phyloP scores from a whole-genome alignment of 768 basidiomycete genomes.

The Austroboletus eburneus region DNA sequence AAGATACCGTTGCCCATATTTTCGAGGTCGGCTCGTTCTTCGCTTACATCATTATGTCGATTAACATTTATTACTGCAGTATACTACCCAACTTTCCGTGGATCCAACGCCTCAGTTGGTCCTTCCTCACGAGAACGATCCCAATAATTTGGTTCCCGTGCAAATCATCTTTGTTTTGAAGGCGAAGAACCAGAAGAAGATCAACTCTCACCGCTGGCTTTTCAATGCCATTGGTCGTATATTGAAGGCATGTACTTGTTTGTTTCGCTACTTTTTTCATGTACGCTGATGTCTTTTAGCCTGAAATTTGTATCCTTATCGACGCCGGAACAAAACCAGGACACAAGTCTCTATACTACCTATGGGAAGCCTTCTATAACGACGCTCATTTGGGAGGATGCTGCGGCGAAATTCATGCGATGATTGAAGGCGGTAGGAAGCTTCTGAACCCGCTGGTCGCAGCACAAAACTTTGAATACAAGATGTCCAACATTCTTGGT shows the following conservation, averaged over 20 bases:
- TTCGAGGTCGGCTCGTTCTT: slow-evolving; percentile 64
- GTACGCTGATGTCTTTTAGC: slow-evolving; percentile 39
- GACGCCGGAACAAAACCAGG: slow-evolving; percentile 98
- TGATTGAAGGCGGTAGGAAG: slow-evolving; percentile 91
- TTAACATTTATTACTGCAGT: slow-evolving; percentile 44
- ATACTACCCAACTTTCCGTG: slow-evolving; percentile 94
- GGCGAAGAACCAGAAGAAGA: slow-evolving; percentile 94
- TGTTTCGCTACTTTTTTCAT: slow-evolving; percentile 13
- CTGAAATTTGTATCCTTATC: slow-evolving; percentile 87
- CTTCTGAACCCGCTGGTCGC: slow-evolving; percentile 89
- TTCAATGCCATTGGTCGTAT: slow-evolving; percentile 91
- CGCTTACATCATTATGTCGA: not conserved
- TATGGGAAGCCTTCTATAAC: slow-evolving; percentile 91
- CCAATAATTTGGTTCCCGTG: slow-evolving; percentile 90
- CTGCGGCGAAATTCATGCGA: slow-evolving; percentile 94
- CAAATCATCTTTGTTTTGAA: slow-evolving; percentile 90
- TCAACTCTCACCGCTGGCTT: slow-evolving; percentile 93
- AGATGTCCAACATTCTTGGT: slow-evolving; percentile 96
- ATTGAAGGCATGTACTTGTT: slow-evolving; percentile 48
- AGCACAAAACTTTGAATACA: slow-evolving; percentile 97
- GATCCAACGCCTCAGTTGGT: slow-evolving; percentile 88
- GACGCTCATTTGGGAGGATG: slow-evolving; percentile 77
- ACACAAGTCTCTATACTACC: slow-evolving; percentile 91
- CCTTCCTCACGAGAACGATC: slow-evolving; percentile 83
- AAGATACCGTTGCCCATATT: slow-evolving; percentile 89